A percentile compares a stretch with the other conserved stretches of the same genome.
phyloP scores from a whole-genome alignment of 345 rosid species.

The Toxicodendron radicans region DNA sequence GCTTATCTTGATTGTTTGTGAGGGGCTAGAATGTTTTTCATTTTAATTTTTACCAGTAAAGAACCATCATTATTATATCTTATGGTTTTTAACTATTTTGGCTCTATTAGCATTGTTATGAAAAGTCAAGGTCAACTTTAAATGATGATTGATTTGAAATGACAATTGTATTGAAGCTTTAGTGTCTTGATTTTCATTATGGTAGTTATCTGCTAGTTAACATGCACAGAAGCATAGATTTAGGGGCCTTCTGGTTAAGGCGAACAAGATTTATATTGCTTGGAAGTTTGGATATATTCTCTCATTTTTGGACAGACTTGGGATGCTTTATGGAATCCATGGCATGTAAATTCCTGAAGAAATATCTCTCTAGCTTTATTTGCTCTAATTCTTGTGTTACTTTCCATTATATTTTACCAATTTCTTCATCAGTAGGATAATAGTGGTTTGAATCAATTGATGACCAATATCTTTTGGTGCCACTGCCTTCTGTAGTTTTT shows the following conservation, averaged over 20 bases:
- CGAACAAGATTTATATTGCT: too few species aligned
- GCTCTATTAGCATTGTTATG: not conserved
- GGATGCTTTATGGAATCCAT: too few species aligned
- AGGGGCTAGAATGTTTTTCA: not conserved
- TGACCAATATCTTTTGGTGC: not conserved
- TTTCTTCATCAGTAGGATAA: not conserved
- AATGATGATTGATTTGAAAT: not conserved
- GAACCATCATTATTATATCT: not conserved
- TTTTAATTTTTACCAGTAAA: not conserved
- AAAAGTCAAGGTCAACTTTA: not conserved
- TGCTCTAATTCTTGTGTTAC: not conserved
- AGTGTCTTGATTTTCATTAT: not conserved
- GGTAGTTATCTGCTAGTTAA: not conserved
- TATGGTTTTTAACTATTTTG: not conserved
- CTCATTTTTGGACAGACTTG: too few species aligned
- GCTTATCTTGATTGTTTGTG: slow-evolving; percentile 4
- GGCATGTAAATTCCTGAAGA: too few species aligned
- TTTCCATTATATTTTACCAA: not conserved
- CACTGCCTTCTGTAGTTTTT: not conserved
- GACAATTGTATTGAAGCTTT: not conserved
- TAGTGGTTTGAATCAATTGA: not conserved
- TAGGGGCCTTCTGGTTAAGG: too few species aligned
- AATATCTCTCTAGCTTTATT: not conserved
- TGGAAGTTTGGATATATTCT: too few species aligned
- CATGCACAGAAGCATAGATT: not conserved